Base-by-base conservation (phyloP, 768 basidiomycete genomes). In the Lactifluus pinguis region DNA sequence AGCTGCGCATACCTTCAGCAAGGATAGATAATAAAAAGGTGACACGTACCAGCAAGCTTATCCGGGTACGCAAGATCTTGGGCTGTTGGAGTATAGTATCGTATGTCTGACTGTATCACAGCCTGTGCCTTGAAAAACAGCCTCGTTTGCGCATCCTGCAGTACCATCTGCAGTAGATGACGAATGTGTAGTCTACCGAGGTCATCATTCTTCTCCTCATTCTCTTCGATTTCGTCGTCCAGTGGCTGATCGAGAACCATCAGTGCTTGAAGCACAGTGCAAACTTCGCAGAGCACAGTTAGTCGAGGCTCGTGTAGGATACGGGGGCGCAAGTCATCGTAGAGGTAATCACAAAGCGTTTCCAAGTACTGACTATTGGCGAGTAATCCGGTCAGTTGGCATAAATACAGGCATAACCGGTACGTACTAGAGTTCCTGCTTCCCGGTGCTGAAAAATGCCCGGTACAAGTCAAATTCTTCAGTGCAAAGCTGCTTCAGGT, bases 301-400 rank as follows among this genome's bases (percentile, higher is more conserved):
- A 99, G 81, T 4, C 88, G 84, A 0, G 87, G 86, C 69, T 98
- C 95, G 67, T 98, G 95, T 2, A 98, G 80, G 63, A 98, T 98
- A 5, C 97, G 25, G 25, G 25, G 25, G 25, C 25, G 25, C 25
- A 25, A 2, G 25, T 25, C 25, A 2, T 25, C 25, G 70, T 95
- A 97, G 38, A 99, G 83, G 66, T 92, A 82, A 73, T 98, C 95
- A 66, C 93, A 98, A 0, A 99, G 79, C 2, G 80, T 86, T 75
- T 97, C 94, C 25, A 99, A 80, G 73, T 92, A 98, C 62, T 83
- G 80, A 68, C 94, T 98, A 57, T n/a, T 34, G 48, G 55, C 17
- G 32, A 55, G 32, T 38, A 42, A 34, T 25, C 25, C 2, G 25
- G 25, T 25, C 25, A 25, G 25, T 25, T 25, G 25, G 25, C 1